Evolutionary conservation across 1,284 basidiomycete genomes (phyloP), one percentile per base, ranked within the genome.

Genomic region (Ceratobasidium sp.): DNA sequence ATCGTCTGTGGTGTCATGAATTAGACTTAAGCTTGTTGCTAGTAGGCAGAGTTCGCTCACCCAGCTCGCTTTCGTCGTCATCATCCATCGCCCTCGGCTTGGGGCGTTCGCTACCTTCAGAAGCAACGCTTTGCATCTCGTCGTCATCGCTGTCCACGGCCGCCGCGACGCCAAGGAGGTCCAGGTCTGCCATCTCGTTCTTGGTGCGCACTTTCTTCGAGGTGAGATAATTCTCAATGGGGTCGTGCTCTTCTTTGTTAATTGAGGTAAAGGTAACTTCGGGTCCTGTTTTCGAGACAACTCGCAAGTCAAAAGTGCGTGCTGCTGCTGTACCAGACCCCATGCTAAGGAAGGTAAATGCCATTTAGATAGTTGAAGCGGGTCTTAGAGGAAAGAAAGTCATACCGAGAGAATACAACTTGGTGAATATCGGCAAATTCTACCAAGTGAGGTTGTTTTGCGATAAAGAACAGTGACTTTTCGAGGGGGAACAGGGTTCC

Each of bases 401-500:
- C 87, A 72, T 70, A 88, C 87, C 97, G 94, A 13, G 97, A 97
- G 88, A 99, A 98, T 70, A 96, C 90, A 79, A 96, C 94, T 85
- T 95, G 94, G 82, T 97, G 93, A 78, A 99, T 94, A 83, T 99
- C 96, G 77, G 92, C 91, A 81, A 98, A 93, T 81, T 98, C 95
- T 82, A 99, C 91, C 82, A 98, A 93, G 53, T 94, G 93, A 0
- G 98, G 97, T 83, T 97, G 94, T 86, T 99, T 99, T 79, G 97
- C 97, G 77, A 99, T 97, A 88, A 99, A 99, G 86, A 99, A 95
- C 69, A 99, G 89, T 84, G 95, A 96, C 90, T 98, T 98, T 85
- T 99, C 98, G 80, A 99, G 92, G 87, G 99, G 92, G 90, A 98
- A 99, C 39, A 99, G 91, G 85, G 98, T 96, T 80, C 98, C 98